These are phyloP conservation scores for Arthrocladium fulminans DNA, from an alignment of 2,329 filamentous ascomycete species.

Conservation along the genomic window DNA sequence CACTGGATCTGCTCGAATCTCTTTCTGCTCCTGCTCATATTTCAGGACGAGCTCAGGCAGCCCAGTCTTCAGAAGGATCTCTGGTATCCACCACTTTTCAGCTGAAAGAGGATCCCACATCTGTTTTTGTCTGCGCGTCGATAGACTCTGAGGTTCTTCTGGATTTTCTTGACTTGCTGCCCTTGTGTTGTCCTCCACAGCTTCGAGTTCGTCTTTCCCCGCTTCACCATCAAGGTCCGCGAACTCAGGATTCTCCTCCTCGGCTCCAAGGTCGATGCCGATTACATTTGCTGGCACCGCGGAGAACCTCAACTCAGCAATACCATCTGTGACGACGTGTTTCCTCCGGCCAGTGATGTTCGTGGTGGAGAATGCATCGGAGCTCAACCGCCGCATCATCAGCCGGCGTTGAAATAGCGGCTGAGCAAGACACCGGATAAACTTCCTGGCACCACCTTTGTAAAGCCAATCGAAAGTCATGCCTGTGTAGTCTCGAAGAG, in stretches of 20 bases:
- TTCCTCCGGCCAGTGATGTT: slow-evolving; percentile 54
- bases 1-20: slow-evolving; percentile 17
- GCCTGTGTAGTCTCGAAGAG: slow-evolving; percentile 62
- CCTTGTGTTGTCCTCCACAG: slow-evolving; percentile 25
- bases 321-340: slow-evolving; percentile 66
- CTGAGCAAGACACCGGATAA: slow-evolving; percentile 70
- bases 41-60: slow-evolving; percentile 56
- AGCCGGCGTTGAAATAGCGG: slow-evolving; percentile 60
- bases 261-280: slow-evolving; percentile 63
- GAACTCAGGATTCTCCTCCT: slow-evolving; percentile 53
- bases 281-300: slow-evolving; percentile 71
- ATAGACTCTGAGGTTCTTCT: slow-evolving; percentile 29
- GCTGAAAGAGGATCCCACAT: slow-evolving; percentile 57
- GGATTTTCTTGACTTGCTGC: slow-evolving; percentile 23
- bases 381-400: slow-evolving; percentile 24
- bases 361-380: slow-evolving; percentile 21
- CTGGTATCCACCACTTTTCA: slow-evolving; percentile 61
- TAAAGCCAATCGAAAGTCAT: slow-evolving; percentile 83
- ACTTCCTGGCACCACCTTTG: slow-evolving; percentile 69
- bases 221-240: slow-evolving; percentile 28
- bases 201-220: slow-evolving; percentile 22
- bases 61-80: slow-evolving; percentile 54
- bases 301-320: slow-evolving; percentile 67
- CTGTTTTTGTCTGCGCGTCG: slow-evolving; percentile 36
- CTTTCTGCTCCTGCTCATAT: slow-evolving; percentile 46